A percentile compares a stretch with the other conserved stretches of the same genome.
These are phyloP conservation scores for Arabis hirsuta DNA, from an alignment of 345 rosid genomes.

Conservation along the genomic window DNA sequence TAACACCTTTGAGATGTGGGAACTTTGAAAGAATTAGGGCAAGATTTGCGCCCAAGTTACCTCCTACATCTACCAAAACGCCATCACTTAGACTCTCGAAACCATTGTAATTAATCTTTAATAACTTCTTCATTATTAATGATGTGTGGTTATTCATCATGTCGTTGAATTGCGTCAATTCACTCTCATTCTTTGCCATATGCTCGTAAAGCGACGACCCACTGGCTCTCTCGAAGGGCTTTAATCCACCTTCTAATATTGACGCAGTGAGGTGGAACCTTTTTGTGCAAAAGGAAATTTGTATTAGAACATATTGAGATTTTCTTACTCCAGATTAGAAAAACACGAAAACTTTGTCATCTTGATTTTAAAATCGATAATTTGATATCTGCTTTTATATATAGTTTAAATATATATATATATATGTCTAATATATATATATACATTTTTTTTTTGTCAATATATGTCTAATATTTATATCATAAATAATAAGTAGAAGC, in stretches of 20 bases:
- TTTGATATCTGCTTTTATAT: too few species aligned
- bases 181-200: background rate
- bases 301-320: background rate
- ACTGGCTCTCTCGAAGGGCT: background rate
- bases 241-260: conserved; percentile 29
- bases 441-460: too few species aligned
- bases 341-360: too few species aligned
- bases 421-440: too few species aligned
- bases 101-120: conserved; percentile 24
- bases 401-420: too few species aligned
- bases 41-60: conserved; percentile 16
- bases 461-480: too few species aligned
- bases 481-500: too few species aligned
- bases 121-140: conserved; percentile 30
- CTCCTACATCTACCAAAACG: conserved; percentile 30
- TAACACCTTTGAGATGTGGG: conserved; percentile 19
- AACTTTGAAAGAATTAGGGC: conserved; percentile 3
- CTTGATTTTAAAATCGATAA: too few species aligned
- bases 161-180: background rate
- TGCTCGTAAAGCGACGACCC: background rate
- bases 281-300: conserved; percentile 7
- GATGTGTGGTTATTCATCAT: conserved; percentile 16
- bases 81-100: background rate
- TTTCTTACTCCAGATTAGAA: too few species aligned
- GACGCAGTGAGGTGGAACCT: conserved; percentile 22